Conservation (phyloP, 441 rosid genomes). For the Adansonia rubrostipa region DNA sequence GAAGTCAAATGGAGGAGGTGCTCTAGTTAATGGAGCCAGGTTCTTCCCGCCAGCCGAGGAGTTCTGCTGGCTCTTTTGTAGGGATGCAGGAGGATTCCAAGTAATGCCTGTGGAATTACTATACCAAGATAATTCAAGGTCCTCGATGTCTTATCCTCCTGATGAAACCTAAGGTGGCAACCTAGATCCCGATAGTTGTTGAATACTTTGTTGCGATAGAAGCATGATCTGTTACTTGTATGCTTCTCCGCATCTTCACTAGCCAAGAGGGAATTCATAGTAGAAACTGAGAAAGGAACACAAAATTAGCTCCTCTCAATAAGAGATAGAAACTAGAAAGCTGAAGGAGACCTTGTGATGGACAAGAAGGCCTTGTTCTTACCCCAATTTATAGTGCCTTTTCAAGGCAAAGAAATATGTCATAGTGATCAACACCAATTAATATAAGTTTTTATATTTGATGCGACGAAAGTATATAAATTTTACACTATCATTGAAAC, state of each 20-base stretch:
- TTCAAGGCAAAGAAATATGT: conserved; percentile 17
- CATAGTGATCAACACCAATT: conserved; percentile 27
- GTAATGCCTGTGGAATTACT: conserved; percentile 14
- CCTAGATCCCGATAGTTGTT: conserved; percentile 32
- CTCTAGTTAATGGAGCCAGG: conserved; percentile 18
- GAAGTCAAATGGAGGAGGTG: conserved; percentile 8
- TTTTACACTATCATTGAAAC: no score
- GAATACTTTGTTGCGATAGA: conserved; percentile 32
- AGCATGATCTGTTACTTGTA: conserved; percentile 24
- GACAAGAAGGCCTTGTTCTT: conserved; percentile 25
- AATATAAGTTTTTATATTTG: not conserved
- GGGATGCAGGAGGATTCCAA: conserved; percentile 10
- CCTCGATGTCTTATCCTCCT: conserved; percentile 18
- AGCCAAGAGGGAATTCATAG: conserved; percentile 30
- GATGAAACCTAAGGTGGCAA: conserved; percentile 37
- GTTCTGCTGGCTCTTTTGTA: conserved; percentile 19
- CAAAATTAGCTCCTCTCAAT: conserved; percentile 15
- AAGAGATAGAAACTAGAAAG: conserved; percentile 19
- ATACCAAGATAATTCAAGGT: conserved; percentile 18
- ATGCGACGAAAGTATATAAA: no score
- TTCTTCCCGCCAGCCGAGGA: conserved; percentile 1
- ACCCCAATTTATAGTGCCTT: conserved; percentile 27
- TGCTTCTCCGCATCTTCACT: conserved; percentile 28
- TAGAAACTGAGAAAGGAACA: conserved; percentile 26
- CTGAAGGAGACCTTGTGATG: conserved; percentile 16